These are phyloP conservation scores for Solanum chaucha DNA, from an alignment of 257 asterid species.

Conservation along the genomic window DNA sequence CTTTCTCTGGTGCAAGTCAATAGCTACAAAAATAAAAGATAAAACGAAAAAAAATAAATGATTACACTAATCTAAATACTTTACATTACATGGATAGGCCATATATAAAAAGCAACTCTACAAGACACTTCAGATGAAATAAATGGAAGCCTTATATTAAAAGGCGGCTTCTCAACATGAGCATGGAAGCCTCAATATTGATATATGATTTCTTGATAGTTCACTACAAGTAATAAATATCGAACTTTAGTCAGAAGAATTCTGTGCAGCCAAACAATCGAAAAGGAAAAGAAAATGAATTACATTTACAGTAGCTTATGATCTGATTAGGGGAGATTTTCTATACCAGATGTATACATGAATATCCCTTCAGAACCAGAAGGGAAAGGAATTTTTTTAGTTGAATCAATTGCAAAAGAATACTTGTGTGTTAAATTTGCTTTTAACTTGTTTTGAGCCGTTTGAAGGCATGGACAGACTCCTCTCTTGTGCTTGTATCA, in stretches of 20 bases:
- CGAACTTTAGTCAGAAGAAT: slow-evolving; percentile 19
- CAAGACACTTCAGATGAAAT: neutral
- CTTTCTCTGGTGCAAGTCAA: neutral
- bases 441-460: slow-evolving; percentile 63
- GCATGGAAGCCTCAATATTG: slow-evolving; percentile 22
- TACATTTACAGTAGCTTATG: slow-evolving; percentile 52
- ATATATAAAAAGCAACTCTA: neutral
- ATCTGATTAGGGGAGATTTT: slow-evolving; percentile 20
- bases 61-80: neutral
- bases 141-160: slow-evolving; percentile 1
- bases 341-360: slow-evolving; percentile 10
- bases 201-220: neutral
- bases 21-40: neutral
- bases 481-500: slow-evolving; percentile 36
- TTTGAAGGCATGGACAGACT: slow-evolving; percentile 45
- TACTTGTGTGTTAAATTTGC: slow-evolving; percentile 19
- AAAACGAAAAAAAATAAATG: neutral
- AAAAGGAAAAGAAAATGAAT: slow-evolving; percentile 13
- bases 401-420: slow-evolving; percentile 4
- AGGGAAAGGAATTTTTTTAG: slow-evolving; percentile 12
- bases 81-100: neutral
- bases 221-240: slow-evolving; percentile 6
- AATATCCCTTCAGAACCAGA: slow-evolving; percentile 11
- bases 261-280: slow-evolving; percentile 30
- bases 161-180: slow-evolving; percentile 24